These are phyloP conservation scores for Alternaria tenuissima DNA, from an alignment of 2,329 filamentous ascomycete genomes.

Conservation along the genomic window DNA sequence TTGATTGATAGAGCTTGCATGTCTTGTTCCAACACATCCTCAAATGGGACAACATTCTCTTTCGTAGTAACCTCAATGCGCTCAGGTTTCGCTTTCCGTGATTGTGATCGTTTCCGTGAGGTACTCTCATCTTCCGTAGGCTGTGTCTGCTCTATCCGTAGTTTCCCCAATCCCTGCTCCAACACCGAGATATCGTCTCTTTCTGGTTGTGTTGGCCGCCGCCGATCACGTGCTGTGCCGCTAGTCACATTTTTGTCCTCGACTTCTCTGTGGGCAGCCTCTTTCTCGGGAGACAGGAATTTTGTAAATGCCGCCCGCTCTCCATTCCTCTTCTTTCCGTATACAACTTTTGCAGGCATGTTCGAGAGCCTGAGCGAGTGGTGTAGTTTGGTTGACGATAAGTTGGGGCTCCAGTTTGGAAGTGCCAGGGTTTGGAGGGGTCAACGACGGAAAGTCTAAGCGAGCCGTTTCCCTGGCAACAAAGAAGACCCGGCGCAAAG, in stretches of 20 bases:
- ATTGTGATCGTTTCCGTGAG: constrained; percentile 16
- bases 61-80: constrained; percentile 6
- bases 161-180: constrained; percentile 16
- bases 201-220: constrained; percentile 9
- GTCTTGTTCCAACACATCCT: constrained; percentile 8
- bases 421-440: constrained; percentile 8
- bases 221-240: constrained; percentile 8
- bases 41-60: constrained; percentile 12
- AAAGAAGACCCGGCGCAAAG: neutral
- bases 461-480: constrained; percentile 16
- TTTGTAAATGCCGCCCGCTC: constrained; percentile 37
- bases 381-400: neutral
- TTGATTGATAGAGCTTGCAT: constrained; percentile 14
- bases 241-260: constrained; percentile 6
- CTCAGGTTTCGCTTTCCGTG: constrained; percentile 9
- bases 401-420: constrained; percentile 4
- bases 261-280: constrained; percentile 10
- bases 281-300: constrained; percentile 41
- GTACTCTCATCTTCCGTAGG: constrained; percentile 7
- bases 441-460: constrained; percentile 17
- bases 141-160: constrained; percentile 1
- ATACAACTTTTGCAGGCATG: constrained; percentile 36
- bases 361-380: constrained; percentile 13
- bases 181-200: constrained; percentile 7
- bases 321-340: constrained; percentile 37